These are phyloP conservation scores for Sclerotiophoma versabilis DNA, from an alignment of 2,329 filamentous ascomycete genomes.

Conservation along the genomic window DNA sequence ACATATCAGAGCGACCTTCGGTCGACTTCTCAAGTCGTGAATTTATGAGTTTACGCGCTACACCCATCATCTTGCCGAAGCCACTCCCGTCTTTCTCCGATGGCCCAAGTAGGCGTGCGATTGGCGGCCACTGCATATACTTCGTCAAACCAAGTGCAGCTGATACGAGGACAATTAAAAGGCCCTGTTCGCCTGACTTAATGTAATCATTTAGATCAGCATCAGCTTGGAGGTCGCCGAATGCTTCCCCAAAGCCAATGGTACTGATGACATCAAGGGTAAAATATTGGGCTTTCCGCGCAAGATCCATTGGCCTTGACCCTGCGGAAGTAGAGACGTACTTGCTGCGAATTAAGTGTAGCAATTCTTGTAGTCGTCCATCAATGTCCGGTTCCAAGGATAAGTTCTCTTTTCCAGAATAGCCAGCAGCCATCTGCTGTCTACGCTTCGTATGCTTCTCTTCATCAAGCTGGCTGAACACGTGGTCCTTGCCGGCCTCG, in stretches of 20 bases:
- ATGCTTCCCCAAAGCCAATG: slow-evolving; percentile 59
- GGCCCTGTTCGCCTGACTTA: slow-evolving; percentile 49
- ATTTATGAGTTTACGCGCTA: slow-evolving; percentile 28
- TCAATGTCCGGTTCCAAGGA: slow-evolving; percentile 59
- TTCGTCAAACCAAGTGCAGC: slow-evolving; percentile 22
- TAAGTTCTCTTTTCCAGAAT: slow-evolving; percentile 61
- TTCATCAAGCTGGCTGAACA: slow-evolving; percentile 59
- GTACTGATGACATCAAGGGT: slow-evolving; percentile 63
- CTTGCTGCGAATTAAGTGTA: slow-evolving; percentile 56
- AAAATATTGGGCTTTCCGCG: slow-evolving; percentile 58
- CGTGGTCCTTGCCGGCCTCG: slow-evolving; percentile 58
- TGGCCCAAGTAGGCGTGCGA: slow-evolving; percentile 31
- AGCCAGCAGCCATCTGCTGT: slow-evolving; percentile 60
- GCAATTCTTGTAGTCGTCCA: slow-evolving; percentile 52
- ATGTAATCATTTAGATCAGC: slow-evolving; percentile 55
- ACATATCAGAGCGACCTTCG: slow-evolving; percentile 59
- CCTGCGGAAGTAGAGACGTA: slow-evolving; percentile 40
- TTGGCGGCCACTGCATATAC: slow-evolving; percentile 25
- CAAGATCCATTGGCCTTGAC: slow-evolving; percentile 52
- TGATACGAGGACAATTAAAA: slow-evolving; percentile 9
- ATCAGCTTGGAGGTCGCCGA: slow-evolving; percentile 59
- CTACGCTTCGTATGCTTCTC: slow-evolving; percentile 50
- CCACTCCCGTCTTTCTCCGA: slow-evolving; percentile 43
- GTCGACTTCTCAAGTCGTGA: slow-evolving; percentile 45
- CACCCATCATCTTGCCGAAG: slow-evolving; percentile 32